These are phyloP conservation scores for Ettlia oleoabundans DNA, from an alignment of 139 green algal species.

Conservation along the genomic window DNA sequence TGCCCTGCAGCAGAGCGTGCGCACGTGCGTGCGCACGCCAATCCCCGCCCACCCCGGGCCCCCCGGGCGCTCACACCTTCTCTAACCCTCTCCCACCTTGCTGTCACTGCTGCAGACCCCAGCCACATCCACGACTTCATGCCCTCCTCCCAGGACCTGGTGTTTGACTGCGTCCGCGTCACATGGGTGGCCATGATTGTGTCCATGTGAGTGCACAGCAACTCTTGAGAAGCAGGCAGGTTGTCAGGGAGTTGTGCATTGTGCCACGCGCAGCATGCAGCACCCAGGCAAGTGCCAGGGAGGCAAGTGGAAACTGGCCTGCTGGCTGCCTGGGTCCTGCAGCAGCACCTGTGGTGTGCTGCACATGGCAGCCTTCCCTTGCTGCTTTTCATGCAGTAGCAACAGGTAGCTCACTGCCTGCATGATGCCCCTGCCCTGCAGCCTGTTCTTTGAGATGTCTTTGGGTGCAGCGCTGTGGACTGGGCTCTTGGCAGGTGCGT, in stretches of 20 bases:
- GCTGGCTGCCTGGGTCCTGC: background rate
- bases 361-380: background rate
- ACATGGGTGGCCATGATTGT: constrained; percentile 73
- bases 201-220: too few species aligned
- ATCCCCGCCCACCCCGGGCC: too few species aligned
- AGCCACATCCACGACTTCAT: constrained; percentile 38
- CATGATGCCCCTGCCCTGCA: constrained; percentile 50
- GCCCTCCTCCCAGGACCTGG: constrained; percentile 63
- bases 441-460: constrained; percentile 65
- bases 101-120: constrained; percentile 16
- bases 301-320: background rate
- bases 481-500: constrained; percentile 60
- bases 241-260: too few species aligned
- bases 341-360: background rate
- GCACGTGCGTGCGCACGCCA: too few species aligned
- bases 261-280: too few species aligned
- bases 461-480: constrained; percentile 62
- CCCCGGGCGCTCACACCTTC: too few species aligned
- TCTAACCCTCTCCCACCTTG: background rate
- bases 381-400: background rate
- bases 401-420: background rate
- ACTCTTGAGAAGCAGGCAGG: too few species aligned
- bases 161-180: constrained; percentile 87
- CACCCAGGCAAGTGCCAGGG: too few species aligned
- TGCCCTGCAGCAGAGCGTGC: too few species aligned